A percentile compares a stretch with the other conserved stretches of the same genome.
Evolutionary conservation across 306 rosid species (phyloP).

Genomic region (Cicer yamashitae): DNA sequence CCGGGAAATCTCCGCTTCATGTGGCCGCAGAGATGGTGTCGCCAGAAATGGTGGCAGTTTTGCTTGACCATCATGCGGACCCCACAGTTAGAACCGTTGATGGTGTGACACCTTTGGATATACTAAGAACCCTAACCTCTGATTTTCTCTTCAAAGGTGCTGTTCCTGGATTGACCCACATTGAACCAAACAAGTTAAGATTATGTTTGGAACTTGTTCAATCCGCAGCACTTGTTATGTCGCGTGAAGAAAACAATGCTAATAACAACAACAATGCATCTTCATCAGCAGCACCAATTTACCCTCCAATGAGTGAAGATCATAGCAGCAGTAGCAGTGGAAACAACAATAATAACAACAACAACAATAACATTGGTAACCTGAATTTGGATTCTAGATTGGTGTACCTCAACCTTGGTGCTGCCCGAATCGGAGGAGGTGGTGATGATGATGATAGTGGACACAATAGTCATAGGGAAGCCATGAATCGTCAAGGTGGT

Average conservation of each 20-base stretch:
- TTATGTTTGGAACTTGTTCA: slow-evolving; percentile 93
- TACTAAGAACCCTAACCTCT: slow-evolving; percentile 96
- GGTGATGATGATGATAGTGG: slow-evolving; percentile 56
- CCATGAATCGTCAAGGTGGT: slow-evolving; percentile 35
- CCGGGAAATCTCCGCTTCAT: slow-evolving; percentile 84
- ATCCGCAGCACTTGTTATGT: slow-evolving; percentile 90
- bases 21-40: slow-evolving; percentile 92
- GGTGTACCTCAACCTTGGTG: slow-evolving; percentile 96
- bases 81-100: slow-evolving; percentile 84
- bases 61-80: slow-evolving; percentile 98
- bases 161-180: slow-evolving; percentile 88
- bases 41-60: slow-evolving; percentile 96
- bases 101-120: slow-evolving; percentile 83
- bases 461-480: slow-evolving; percentile 54
- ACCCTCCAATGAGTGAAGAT: slow-evolving; percentile 72
- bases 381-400: slow-evolving; percentile 77
- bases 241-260: slow-evolving; percentile 74
- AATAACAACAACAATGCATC: slow-evolving; percentile 48
- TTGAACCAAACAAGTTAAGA: slow-evolving; percentile 92
- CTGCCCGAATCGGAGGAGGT: slow-evolving; percentile 51
- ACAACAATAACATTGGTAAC: slow-evolving; percentile 50
- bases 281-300: slow-evolving; percentile 52
- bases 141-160: slow-evolving; percentile 98
- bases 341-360: slow-evolving; percentile 46
- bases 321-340: slow-evolving; percentile 56